Base-by-base conservation (phyloP, 2,329 filamentous ascomycete species). In the Exophiala phaeomuriformis region DNA sequence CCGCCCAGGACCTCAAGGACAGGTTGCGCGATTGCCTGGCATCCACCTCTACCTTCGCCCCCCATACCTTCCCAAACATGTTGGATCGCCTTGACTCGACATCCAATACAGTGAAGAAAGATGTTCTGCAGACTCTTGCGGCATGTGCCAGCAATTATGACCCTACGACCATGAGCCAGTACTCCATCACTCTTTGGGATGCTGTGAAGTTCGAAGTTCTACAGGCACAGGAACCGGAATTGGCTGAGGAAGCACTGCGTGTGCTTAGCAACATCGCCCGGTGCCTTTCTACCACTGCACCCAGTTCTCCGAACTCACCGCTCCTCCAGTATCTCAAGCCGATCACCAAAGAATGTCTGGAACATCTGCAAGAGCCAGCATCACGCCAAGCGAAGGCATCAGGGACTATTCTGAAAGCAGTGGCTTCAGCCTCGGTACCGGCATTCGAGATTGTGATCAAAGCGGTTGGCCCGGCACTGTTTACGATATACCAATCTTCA, bases 71-170 rank as follows among this genome's bases (percentile, higher is more conserved):
- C 61, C 82, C 83, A n/a, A 77, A 81, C 10, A 71, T 86, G 47
- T 68, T 86, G 32, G 83, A 86, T 62, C 85, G 85, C 64, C 73
- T 86, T 33, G 83, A 86, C 63, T 85, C 83, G 1, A 84, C 81
- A 2, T 84, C 82, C 1, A 75, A 79, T 57, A 85, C 83, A 65
- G 84, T 84, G 12, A 86, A 86, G 77, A 78, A 80, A 68, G 83
- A 86, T 67, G 80, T 83, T 1, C 69, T 86, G 3, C 80, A 81
- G 64, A 75, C 82, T n/a, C 72, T 86, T 44, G 73, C 75, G 39
- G 77, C 80, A 2, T 84, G 81, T 55, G 74, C 82, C 27, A 64
- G 67, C n/a, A 75, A 77, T 9, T 86, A 85, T 57, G 78, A 78
- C 19, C 72, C 77, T 5, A 71, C 73, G 7, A 82, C 79, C 0